A percentile compares a stretch with the other conserved stretches of the same genome.
phyloP scores from a whole-genome alignment of 2,329 filamentous ascomycete genomes.

The Venturia asperata region DNA sequence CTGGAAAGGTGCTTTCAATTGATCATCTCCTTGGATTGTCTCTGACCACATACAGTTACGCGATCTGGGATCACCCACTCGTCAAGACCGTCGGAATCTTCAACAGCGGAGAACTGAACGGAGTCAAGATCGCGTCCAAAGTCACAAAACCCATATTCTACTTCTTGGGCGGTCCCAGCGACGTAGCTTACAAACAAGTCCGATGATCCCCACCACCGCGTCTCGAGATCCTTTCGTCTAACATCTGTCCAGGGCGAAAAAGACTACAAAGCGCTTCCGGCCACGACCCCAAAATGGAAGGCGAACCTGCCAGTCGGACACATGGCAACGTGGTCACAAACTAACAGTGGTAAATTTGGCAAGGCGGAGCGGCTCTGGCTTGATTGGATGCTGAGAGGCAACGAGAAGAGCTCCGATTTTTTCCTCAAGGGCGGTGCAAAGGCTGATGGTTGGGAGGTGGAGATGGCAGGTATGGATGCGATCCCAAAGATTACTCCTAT shows the following conservation, averaged over 20 bases:
- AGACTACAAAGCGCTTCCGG: constrained; percentile 16
- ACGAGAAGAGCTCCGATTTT: constrained; percentile 3
- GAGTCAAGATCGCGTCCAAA: not conserved
- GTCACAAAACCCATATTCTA: constrained; percentile 19
- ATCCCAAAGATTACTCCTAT: not conserved
- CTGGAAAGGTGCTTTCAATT: constrained; percentile 15
- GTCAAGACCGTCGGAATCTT: constrained; percentile 17
- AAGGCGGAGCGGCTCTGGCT: constrained; percentile 10
- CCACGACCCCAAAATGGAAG: constrained; percentile 12
- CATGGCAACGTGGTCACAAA: constrained; percentile 17
- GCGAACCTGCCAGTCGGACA: constrained; percentile 18
- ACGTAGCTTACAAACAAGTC: constrained; percentile 19
- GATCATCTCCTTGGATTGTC: not conserved
- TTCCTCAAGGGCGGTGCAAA: constrained; percentile 14
- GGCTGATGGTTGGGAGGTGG: constrained; percentile 17
- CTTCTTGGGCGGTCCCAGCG: constrained; percentile 16
- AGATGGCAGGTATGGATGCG: not conserved
- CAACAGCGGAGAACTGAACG: constrained; percentile 15
- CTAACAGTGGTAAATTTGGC: constrained; percentile 18
- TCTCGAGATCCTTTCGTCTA: not conserved
- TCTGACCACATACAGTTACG: not conserved
- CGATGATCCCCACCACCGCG: not conserved
- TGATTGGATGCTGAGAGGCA: constrained; percentile 13
- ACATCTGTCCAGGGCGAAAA: constrained; percentile 14
- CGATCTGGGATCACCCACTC: not conserved